phyloP scores from a whole-genome alignment of 2,329 filamentous ascomycete genomes.

The Fusarium xyrophilum region DNA sequence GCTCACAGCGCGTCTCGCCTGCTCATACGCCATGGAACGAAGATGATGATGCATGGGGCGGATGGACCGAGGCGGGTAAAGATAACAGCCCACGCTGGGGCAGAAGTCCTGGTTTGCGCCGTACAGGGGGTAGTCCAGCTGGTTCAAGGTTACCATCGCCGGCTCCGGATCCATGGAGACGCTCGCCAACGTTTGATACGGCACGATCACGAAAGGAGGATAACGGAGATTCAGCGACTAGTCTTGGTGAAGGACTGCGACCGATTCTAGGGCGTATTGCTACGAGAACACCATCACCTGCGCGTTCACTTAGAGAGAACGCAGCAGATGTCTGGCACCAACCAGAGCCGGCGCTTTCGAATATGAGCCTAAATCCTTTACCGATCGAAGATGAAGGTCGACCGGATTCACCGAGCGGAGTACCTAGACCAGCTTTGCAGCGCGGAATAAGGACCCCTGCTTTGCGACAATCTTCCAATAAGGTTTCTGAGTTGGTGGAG shows the following conservation, averaged over 20 bases:
- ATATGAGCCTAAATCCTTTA: conserved; percentile 15
- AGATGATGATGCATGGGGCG: conserved; percentile 48
- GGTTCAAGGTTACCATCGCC: conserved; percentile 42
- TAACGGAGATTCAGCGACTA: conserved; percentile 43
- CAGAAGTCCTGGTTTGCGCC: conserved; percentile 45
- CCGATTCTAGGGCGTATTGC: conserved; percentile 12
- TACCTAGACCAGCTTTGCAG: conserved; percentile 28
- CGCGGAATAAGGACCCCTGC: conserved; percentile 7
- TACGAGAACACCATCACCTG: conserved; percentile 23
- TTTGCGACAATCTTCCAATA: conserved; percentile 47
- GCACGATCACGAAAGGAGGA: conserved; percentile 28
- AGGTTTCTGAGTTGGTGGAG: conserved; percentile 59
- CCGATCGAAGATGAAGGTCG: conserved; percentile 19
- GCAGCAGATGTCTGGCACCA: conserved; percentile 32
- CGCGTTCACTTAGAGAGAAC: conserved; percentile 18
- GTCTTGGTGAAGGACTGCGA: conserved; percentile 36
- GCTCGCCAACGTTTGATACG: conserved; percentile 29
- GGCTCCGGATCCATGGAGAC: conserved; percentile 40
- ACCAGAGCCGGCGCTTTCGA: conserved; percentile 10
- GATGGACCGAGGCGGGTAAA: conserved; percentile 45
- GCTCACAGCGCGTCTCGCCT: conserved; percentile 37
- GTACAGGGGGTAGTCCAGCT: conserved; percentile 37
- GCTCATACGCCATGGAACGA: conserved; percentile 44
- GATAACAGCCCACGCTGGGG: conserved; percentile 44
- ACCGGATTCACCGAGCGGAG: conserved; percentile 30